A percentile compares a stretch with the other conserved stretches of the same genome.
These are phyloP conservation scores for Clavaria fumosa DNA, from an alignment of 768 basidiomycete genomes.

Conservation along the genomic window DNA sequence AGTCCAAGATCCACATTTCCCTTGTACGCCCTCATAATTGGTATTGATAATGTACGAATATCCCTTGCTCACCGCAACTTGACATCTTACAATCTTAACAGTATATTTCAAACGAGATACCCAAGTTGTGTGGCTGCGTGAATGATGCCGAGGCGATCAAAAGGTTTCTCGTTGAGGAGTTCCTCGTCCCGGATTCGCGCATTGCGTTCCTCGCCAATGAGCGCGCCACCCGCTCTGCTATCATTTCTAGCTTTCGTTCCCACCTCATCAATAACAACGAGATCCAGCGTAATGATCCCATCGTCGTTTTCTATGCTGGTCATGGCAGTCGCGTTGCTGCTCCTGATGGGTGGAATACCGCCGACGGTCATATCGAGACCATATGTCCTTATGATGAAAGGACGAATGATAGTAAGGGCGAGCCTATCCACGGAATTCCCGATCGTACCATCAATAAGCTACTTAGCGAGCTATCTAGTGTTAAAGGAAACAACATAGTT, in stretches of 20 bases:
- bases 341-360: constrained; percentile 3
- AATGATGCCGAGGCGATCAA: constrained; percentile 2
- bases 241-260: constrained; percentile 1
- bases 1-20: too few relatives aligned
- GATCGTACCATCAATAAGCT: constrained; percentile 2
- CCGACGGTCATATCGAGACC: constrained; percentile 2
- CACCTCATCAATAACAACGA: constrained; percentile 6
- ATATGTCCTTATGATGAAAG: constrained; percentile 9
- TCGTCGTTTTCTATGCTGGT: constrained; percentile 9
- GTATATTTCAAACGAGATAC: background rate
- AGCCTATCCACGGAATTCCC: constrained; percentile 3
- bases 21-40: constrained; percentile 1
- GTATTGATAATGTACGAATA: constrained; percentile 1
- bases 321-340: constrained; percentile 8
- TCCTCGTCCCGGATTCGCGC: constrained; percentile 2
- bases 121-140: constrained; percentile 4
- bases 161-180: background rate
- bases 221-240: constrained; percentile 6
- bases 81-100: background rate
- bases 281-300: constrained; percentile 3
- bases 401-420: background rate
- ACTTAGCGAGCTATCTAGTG: background rate
- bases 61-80: background rate
- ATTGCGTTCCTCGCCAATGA: constrained; percentile 5
- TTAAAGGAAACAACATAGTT: constrained; percentile 7